Evolutionary conservation across 805 yeast species (phyloP).

Genomic region (Hanseniaspora lachancei): DNA sequence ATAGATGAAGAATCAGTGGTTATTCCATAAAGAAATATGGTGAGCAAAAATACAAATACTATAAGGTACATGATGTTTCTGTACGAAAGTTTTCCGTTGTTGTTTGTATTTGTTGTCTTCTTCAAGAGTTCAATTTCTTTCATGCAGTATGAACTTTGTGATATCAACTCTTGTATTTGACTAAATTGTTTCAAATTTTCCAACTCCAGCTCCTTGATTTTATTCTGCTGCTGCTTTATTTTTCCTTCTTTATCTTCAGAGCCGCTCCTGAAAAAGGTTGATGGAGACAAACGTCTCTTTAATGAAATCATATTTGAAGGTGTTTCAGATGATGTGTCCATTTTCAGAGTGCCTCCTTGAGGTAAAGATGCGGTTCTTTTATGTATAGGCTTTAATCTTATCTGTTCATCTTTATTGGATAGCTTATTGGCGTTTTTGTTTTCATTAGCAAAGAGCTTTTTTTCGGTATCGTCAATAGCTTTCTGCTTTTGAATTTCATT

Average conservation of each 20-base stretch:
- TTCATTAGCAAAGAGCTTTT: neutral
- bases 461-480: neutral
- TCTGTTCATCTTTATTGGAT: neutral
- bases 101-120: neutral
- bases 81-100: neutral
- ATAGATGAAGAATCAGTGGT: neutral
- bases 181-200: constrained; percentile 10
- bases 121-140: constrained; percentile 9
- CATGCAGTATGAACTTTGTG: constrained; percentile 9
- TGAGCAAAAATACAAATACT: neutral
- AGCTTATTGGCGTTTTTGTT: neutral
- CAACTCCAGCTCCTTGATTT: constrained; percentile 1
- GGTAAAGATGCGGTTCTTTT: constrained; percentile 12
- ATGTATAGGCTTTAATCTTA: neutral
- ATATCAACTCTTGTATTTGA: constrained; percentile 8
- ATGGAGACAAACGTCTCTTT: constrained; percentile 8
- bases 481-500: constrained; percentile 10
- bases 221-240: constrained; percentile 5
- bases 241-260: constrained; percentile 9
- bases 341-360: neutral
- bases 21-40: neutral
- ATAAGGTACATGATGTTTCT: neutral
- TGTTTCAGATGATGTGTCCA: neutral
- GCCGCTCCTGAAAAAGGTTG: constrained; percentile 5
- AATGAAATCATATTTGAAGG: constrained; percentile 1